Evolutionary conservation across 2,329 filamentous ascomycete species (phyloP).

Genomic region (Calonectria montana): DNA sequence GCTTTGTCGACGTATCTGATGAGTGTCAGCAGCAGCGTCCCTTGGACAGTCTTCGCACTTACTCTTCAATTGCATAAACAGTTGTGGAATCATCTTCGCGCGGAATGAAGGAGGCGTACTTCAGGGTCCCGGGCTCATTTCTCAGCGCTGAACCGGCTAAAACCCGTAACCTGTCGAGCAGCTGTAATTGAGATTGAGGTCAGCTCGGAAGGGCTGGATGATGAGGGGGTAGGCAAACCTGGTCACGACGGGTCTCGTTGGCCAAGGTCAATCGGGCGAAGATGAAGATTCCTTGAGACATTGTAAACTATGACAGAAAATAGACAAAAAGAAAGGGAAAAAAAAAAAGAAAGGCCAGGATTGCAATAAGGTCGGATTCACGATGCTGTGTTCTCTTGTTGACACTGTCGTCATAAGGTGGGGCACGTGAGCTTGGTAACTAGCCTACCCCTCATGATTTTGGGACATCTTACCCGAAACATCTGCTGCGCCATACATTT

Average conservation of each 20-base stretch:
- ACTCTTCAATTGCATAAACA: conserved; percentile 43
- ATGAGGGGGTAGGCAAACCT: not conserved
- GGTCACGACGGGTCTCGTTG: conserved; percentile 2
- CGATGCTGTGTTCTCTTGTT: not conserved
- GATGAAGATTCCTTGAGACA: conserved; percentile 14
- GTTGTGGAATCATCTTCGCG: conserved; percentile 41
- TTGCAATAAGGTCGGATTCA: not conserved
- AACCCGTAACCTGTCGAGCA: conserved; percentile 8
- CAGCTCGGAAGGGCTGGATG: not conserved
- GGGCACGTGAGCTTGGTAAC: not conserved
- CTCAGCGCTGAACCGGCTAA: not conserved
- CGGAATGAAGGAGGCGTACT: conserved; percentile 41
- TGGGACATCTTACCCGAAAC: not conserved
- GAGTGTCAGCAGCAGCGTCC: not conserved
- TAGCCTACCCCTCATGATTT: not conserved
- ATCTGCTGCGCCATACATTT: not conserved
- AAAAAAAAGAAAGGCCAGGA: no score
- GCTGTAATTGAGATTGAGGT: not conserved
- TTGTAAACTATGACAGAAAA: not conserved
- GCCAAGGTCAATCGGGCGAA: conserved; percentile 19
- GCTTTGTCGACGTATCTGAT: conserved; percentile 40
- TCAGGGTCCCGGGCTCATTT: conserved; percentile 23
- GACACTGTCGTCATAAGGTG: not conserved
- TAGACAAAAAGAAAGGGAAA: no score
- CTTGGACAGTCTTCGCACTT: not conserved